Evolutionary conservation across 1,284 basidiomycete species (phyloP), one percentile per base, ranked within the genome.

Genomic region (Xerocomus amazonicus): DNA sequence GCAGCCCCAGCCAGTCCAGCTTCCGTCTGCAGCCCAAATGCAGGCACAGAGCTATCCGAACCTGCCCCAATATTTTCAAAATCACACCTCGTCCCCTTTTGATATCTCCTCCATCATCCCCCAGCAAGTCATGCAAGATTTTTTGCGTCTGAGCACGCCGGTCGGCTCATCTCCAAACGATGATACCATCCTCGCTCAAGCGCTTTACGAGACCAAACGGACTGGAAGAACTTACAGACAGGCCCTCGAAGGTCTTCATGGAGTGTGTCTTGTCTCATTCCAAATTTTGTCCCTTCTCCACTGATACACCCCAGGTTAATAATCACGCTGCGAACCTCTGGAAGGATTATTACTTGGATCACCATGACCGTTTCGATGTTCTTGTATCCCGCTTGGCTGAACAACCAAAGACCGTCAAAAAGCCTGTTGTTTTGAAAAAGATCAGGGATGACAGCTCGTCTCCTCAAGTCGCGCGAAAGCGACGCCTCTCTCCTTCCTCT

Each of bases 311-410:
- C 70, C 47, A 40, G 74, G 65, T 73, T 38, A 74, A 76, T 40
- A 71, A 73, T n/a, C 73, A 77, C 41, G 62, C 70, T 14, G 67
- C 72, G 16, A 69, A 67, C 51, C 55, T 82, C 23, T 87, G 84
- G 84, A 87, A 84, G 58, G 84, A 87, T 57, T 84, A 86, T 58
- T 87, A 82, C 55, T 73, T 87, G 14, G 84, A 87, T 50, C 73
- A 87, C 58, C 79, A 77, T 47, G 70, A 74, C 50, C 76, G 78
- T 28, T 69, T 87, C 32, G 78, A 84, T 55, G 63, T 71, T 28
- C 71, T 76, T 48, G 74, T 85, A 32, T 56, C 58, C 14, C 58
- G 55, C 47, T 48, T 70, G 33, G 29, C 38, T 16, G 62, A 56
- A 32, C 63, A 59, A 44, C 65, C 50, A 52, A 75, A 71, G 47